A percentile compares a stretch with the other conserved stretches of the same genome.
These are phyloP conservation scores for Lepidium sativum DNA, from an alignment of 345 rosid species.

Conservation along the genomic window DNA sequence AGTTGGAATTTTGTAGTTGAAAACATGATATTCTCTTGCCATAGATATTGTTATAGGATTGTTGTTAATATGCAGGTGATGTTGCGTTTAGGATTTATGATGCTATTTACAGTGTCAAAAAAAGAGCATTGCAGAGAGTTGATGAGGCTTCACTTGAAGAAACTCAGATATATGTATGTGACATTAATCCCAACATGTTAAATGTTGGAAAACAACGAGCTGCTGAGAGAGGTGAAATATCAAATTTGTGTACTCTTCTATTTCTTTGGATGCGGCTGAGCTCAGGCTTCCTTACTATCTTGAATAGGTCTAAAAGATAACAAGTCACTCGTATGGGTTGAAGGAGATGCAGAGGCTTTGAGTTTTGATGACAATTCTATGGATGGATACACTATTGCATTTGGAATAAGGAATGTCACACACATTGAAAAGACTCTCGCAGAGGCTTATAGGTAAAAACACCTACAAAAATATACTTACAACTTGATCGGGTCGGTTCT, in stretches of 20 bases:
- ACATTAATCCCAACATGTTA: constrained; percentile 89
- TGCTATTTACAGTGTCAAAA: constrained; percentile 39
- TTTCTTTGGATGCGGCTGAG: neutral
- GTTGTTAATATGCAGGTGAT: constrained; percentile 60
- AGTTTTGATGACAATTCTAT: constrained; percentile 60
- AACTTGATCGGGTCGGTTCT: too few species aligned
- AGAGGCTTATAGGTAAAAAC: constrained; percentile 68
- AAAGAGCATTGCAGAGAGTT: constrained; percentile 53
- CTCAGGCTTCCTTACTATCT: neutral
- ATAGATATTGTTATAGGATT: neutral
- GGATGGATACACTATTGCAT: constrained; percentile 97
- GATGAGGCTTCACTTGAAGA: constrained; percentile 60
- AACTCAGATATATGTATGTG: constrained; percentile 79
- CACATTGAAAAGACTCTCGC: constrained; percentile 88
- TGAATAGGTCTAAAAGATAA: constrained; percentile 33
- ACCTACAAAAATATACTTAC: neutral
- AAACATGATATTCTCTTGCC: neutral
- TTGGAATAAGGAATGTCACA: constrained; percentile 97
- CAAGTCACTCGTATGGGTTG: constrained; percentile 76
- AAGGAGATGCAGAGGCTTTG: constrained; percentile 91
- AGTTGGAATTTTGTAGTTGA: neutral
- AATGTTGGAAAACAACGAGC: constrained; percentile 79
- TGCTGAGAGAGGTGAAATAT: constrained; percentile 56
- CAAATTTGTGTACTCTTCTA: neutral
- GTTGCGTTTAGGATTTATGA: constrained; percentile 88